Percentiles rank a stretch among this genome's conserved stretches.
These are phyloP conservation scores for Kalmanozyma brasiliensis DNA, from an alignment of 1,284 basidiomycete species.

Conservation along the genomic window DNA sequence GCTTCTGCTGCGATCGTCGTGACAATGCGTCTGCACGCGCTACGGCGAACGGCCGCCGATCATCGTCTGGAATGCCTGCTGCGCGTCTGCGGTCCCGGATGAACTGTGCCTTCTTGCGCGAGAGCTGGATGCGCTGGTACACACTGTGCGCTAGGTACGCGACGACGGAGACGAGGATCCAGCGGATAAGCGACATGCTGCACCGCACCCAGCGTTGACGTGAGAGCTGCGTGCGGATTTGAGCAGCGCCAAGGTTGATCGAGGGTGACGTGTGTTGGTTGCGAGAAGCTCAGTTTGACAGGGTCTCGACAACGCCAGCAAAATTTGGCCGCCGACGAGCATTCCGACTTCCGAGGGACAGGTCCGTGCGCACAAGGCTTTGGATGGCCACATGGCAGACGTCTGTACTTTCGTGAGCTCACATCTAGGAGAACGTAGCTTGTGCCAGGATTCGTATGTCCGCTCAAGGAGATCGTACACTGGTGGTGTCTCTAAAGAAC, in stretches of 20 bases:
- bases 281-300: not conserved
- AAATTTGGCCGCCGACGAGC: not conserved
- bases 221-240: too few species aligned
- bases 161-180: slow-evolving; percentile 23
- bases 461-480: too few species aligned
- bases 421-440: too few species aligned
- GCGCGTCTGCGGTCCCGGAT: slow-evolving; percentile 45
- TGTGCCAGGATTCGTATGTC: too few species aligned
- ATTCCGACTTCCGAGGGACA: slow-evolving; percentile 1
- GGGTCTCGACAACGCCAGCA: not conserved
- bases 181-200: slow-evolving; percentile 31
- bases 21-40: slow-evolving; percentile 45
- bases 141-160: slow-evolving; percentile 17
- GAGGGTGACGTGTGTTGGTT: not conserved
- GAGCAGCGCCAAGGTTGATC: too few species aligned
- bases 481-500: too few species aligned
- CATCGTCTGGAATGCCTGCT: slow-evolving; percentile 55
- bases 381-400: too few species aligned
- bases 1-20: slow-evolving; percentile 22
- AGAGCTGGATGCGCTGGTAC: slow-evolving; percentile 25
- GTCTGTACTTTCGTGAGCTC: too few species aligned
- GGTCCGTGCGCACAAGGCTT: too few species aligned
- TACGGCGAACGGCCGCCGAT: slow-evolving; percentile 46
- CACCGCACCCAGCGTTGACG: not conserved
- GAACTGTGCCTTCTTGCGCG: slow-evolving; percentile 44